A percentile compares a stretch with the other conserved stretches of the same genome.
Evolutionary conservation across 441 rosid genomes (phyloP).

Genomic region (Euphorbia schlechtendalii): DNA sequence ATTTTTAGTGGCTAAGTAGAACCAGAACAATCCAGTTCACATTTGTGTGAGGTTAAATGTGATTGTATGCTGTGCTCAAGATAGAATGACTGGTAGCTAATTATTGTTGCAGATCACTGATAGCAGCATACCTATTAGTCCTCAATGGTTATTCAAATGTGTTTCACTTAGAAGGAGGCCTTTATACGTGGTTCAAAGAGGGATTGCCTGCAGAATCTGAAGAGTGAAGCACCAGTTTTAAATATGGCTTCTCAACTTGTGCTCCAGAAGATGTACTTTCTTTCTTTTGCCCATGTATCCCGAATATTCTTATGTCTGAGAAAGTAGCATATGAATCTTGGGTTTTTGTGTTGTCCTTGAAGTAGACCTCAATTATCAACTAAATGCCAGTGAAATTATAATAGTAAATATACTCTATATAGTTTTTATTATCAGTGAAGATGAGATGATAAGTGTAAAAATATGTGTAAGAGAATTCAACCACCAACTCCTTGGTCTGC

Average conservation of each 20-base stretch:
- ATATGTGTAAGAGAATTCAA: neutral
- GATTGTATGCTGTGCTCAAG: too few relatives aligned
- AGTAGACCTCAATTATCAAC: too few relatives aligned
- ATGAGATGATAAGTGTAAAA: neutral
- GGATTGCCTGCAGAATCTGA: conserved; percentile 58
- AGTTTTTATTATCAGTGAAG: neutral
- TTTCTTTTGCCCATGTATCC: too few relatives aligned
- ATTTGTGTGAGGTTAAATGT: too few relatives aligned
- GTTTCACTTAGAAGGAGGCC: conserved; percentile 85
- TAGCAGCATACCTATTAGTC: conserved; percentile 86
- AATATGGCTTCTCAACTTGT: conserved; percentile 10
- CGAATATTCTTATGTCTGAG: neutral
- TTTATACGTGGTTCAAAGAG: conserved; percentile 74
- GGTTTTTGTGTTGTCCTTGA: too few relatives aligned
- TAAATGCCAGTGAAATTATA: neutral
- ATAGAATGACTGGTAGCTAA: neutral
- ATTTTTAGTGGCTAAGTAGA: too few relatives aligned
- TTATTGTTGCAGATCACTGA: conserved; percentile 62
- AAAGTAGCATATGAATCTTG: neutral
- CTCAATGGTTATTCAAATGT: conserved; percentile 72
- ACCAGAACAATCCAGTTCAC: too few relatives aligned
- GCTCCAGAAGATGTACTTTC: neutral
- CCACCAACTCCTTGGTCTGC: neutral
- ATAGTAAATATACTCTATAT: neutral
- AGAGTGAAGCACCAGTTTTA: conserved; percentile 24